phyloP scores from a whole-genome alignment of 306 rosid genomes.

The Acacia melanoxylon region DNA sequence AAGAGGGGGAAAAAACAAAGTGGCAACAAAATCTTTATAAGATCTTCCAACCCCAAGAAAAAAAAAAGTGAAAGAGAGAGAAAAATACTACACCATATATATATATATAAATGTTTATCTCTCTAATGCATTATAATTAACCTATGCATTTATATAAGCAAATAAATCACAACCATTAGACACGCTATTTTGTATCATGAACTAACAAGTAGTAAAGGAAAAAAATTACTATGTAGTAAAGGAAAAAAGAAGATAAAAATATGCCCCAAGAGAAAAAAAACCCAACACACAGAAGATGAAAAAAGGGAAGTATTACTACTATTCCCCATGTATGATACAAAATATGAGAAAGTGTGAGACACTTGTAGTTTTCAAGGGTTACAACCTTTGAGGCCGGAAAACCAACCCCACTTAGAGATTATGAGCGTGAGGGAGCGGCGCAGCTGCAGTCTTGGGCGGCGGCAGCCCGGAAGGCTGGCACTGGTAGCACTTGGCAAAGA shows the following conservation, averaged over 20 bases:
- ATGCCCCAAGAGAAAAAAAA: not conserved
- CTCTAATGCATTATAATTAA: slow-evolving; percentile 29
- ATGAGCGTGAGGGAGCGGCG: slow-evolving; percentile 19
- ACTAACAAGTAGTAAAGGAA: slow-evolving; percentile 21
- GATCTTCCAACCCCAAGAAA: slow-evolving; percentile 6
- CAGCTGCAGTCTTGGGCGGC: slow-evolving; percentile 6
- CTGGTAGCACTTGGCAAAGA: slow-evolving; percentile 76
- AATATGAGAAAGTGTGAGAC: slow-evolving; percentile 17
- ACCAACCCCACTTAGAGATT: slow-evolving; percentile 1
- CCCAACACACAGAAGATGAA: slow-evolving; percentile 39
- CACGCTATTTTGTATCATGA: slow-evolving; percentile 37
- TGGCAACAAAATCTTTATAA: slow-evolving; percentile 32
- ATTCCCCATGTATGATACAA: slow-evolving; percentile 65
- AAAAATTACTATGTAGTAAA: not conserved
- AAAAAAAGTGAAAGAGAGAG: not conserved
- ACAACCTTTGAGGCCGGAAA: not conserved
- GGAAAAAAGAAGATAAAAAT: not conserved
- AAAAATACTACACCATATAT: slow-evolving; percentile 15
- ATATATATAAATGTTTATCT: slow-evolving; percentile 12
- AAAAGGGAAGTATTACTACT: slow-evolving; percentile 39
- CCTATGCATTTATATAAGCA: slow-evolving; percentile 39
- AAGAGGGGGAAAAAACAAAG: not conserved
- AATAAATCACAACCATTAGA: slow-evolving; percentile 48
- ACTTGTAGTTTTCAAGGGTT: not conserved
- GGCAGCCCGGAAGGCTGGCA: slow-evolving; percentile 52